Conservation (phyloP, 148 eudicot genomes). For the Arbutus unedo region DNA sequence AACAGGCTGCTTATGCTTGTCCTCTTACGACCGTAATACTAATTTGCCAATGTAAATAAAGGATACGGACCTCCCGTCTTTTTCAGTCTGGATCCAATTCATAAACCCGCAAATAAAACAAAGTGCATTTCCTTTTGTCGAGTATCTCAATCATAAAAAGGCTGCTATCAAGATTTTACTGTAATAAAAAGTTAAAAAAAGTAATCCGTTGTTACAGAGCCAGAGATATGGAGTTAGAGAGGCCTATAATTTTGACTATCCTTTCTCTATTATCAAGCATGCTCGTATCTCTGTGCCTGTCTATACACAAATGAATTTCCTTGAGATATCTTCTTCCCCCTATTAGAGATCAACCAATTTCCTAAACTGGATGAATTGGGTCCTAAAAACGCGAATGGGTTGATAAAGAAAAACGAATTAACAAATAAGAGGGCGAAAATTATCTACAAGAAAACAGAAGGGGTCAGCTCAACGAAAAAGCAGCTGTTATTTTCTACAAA, state of each 20-base stretch:
- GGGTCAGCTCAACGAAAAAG: constrained; percentile 15
- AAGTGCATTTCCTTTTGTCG: no score
- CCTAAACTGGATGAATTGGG: constrained; percentile 15
- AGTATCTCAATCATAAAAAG: no score
- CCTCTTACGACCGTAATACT: no score
- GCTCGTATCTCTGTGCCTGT: constrained; percentile 7
- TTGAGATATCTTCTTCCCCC: neutral
- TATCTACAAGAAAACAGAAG: constrained; percentile 30
- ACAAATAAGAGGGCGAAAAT: constrained; percentile 14
- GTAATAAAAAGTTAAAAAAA: neutral
- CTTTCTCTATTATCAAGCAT: constrained; percentile 7
- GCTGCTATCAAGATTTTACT: neutral
- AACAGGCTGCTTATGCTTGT: no score
- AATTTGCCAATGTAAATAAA: no score
- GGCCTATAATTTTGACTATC: constrained; percentile 2
- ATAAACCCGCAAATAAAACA: no score
- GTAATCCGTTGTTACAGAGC: neutral
- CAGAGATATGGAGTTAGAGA: neutral
- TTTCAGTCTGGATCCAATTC: no score
- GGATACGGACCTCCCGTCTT: no score
- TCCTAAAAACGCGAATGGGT: neutral
- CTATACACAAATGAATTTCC: constrained; percentile 18
- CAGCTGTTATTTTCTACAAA: constrained; percentile 48
- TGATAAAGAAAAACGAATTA: neutral
- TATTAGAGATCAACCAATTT: neutral